A percentile compares a stretch with the other conserved stretches of the same genome.
Evolutionary conservation across 805 yeast species (phyloP).

Genomic region (Trichomonascus vanleenenianus): DNA sequence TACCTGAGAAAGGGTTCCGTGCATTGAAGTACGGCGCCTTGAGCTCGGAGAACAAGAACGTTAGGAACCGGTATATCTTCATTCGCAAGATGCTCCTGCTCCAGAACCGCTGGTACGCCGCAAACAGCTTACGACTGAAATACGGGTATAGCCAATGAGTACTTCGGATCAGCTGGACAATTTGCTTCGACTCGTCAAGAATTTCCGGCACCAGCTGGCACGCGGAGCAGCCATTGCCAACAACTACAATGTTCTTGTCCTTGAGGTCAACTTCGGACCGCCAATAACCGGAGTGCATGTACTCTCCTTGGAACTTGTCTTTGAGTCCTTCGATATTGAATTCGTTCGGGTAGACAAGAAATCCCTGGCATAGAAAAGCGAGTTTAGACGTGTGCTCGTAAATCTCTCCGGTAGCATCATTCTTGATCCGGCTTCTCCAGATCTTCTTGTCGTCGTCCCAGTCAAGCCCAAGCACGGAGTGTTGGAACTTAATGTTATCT

Average conservation of each 20-base stretch:
- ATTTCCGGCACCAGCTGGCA: conserved; percentile 11
- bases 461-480: conserved; percentile 5
- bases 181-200: conserved; percentile 5
- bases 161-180: conserved; percentile 13
- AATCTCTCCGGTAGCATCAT: conserved; percentile 6
- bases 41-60: conserved; percentile 10
- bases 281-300: conserved; percentile 16
- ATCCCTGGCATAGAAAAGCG: conserved; percentile 12
- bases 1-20: conserved; percentile 6
- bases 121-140: background rate
- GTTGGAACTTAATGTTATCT: conserved; percentile 6
- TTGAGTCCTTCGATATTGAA: conserved; percentile 11
- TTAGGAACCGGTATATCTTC: conserved; percentile 6
- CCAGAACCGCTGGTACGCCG: background rate
- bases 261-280: conserved; percentile 8
- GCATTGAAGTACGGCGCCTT: conserved; percentile 11
- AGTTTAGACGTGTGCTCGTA: conserved; percentile 9
- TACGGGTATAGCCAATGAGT: conserved; percentile 12
- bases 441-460: conserved; percentile 11
- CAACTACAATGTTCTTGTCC: conserved; percentile 10
- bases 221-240: conserved; percentile 14
- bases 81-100: conserved; percentile 1
- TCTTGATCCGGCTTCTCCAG: conserved; percentile 8
- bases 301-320: conserved; percentile 13
- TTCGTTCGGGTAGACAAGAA: conserved; percentile 10